Base-by-base conservation (phyloP, 164 flowering plant species). In the Vitis amurensis region DNA sequence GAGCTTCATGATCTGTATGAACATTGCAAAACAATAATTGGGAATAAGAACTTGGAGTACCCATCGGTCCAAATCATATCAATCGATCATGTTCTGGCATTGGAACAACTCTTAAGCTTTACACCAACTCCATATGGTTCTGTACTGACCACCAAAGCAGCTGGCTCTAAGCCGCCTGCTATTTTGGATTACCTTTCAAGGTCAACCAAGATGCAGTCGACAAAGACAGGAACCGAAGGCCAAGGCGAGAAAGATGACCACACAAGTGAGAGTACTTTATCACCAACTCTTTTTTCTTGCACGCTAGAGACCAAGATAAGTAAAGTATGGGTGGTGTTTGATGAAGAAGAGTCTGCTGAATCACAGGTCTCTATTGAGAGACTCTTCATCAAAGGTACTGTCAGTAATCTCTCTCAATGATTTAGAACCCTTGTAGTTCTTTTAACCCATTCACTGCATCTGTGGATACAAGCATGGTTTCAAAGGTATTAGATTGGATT, bases 311-410 rank as follows among this genome's bases (percentile, higher is more conserved):
- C 88, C 29, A 81, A 71, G 73, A 78, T 85, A 73, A 83, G 86
- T 77, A 83, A 70, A 56, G 85, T 76, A 15, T 85, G 88, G 88
- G 86, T 85, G 63, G 72, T 75, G 51, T 85, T 85, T 70, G 85
- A 83, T 53, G 79, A 85, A 9, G 81, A 81, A 19, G 79, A 71
- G 52, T 4, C 29, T 14, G 29, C 64, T 4, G 12, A 31, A 31
- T 30, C 50, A 61, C 31, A 69, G 9, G 56, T 1, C 56, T 53
- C 56, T 14, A n/a, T 53, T 53, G 56, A 13, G 5, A 53, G n/a
- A 11, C 15, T 53, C 56, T 53, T 53, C 56, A 53, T 13, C 15
- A 53, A n/a, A 13, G n/a, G n/a, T 51, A 51, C 13, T 11, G 11
- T 51, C 53, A 51, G 53, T 51, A 13, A 51, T 51, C 44, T 37